These are phyloP conservation scores for Cladosporium colombiae DNA, from an alignment of 2,329 filamentous ascomycete genomes.

Conservation along the genomic window DNA sequence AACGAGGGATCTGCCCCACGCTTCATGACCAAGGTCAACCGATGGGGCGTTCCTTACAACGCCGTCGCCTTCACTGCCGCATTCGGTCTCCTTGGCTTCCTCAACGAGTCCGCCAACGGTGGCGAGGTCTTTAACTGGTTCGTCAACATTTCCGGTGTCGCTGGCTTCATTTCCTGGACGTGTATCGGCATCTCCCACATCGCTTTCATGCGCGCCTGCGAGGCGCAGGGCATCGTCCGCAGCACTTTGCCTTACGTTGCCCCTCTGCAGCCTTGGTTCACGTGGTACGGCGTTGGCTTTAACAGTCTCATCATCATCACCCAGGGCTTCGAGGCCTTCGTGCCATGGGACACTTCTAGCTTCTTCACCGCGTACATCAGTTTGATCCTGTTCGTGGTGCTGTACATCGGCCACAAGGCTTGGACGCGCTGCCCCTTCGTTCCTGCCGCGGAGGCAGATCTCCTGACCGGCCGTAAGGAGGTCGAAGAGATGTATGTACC, in stretches of 20 bases:
- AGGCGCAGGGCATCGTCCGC: constrained; percentile 68
- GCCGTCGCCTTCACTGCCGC: constrained; percentile 66
- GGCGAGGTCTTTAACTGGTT: constrained; percentile 74
- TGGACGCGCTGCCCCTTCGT: constrained; percentile 49
- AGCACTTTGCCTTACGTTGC: constrained; percentile 70
- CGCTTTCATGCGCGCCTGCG: constrained; percentile 68
- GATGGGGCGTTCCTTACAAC: constrained; percentile 70
- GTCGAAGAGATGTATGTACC: constrained; percentile 39
- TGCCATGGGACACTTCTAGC: constrained; percentile 67
- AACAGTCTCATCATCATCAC: constrained; percentile 74
- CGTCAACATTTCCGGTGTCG: constrained; percentile 70
- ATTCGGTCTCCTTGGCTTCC: constrained; percentile 70
- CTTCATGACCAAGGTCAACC: constrained; percentile 59
- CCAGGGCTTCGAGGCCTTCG: constrained; percentile 74
- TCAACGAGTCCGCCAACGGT: constrained; percentile 70
- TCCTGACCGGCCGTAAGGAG: constrained; percentile 44
- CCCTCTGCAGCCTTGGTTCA: constrained; percentile 69
- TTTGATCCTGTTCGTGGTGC: constrained; percentile 67
- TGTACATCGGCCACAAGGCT: constrained; percentile 73
- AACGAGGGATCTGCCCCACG: constrained; percentile 58
- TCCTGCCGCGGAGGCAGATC: constrained; percentile 44
- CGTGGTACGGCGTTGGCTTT: constrained; percentile 65
- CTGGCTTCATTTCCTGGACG: constrained; percentile 72
- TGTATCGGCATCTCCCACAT: constrained; percentile 72
- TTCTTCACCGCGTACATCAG: constrained; percentile 77